Conservation (phyloP, 306 rosid genomes). For the Senna siamea region DNA sequence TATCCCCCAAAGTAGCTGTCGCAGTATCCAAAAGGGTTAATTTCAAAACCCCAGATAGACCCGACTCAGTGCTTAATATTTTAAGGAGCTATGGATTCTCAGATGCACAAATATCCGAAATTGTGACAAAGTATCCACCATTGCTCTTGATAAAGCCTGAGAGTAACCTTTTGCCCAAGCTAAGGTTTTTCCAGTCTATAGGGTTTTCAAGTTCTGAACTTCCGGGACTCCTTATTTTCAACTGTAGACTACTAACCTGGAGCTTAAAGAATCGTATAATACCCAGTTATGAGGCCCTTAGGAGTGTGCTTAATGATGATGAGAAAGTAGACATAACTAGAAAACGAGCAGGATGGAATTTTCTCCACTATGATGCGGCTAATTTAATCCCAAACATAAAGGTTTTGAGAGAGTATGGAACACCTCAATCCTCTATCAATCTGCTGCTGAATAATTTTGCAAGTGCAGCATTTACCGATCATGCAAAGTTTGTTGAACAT, state of each 20-base stretch:
- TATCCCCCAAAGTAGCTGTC: slow-evolving; percentile 38
- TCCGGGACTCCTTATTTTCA: not conserved
- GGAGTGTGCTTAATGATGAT: not conserved
- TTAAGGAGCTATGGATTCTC: slow-evolving; percentile 43
- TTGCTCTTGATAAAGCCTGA: slow-evolving; percentile 37
- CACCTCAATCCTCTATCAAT: not conserved
- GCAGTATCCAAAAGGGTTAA: slow-evolving; percentile 4
- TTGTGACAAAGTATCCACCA: not conserved
- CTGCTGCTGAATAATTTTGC: not conserved
- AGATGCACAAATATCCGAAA: slow-evolving; percentile 26
- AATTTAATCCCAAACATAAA: not conserved
- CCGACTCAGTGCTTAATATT: slow-evolving; percentile 38
- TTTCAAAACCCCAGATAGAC: not conserved
- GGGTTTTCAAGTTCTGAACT: slow-evolving; percentile 42
- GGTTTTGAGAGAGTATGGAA: not conserved
- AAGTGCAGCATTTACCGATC: not conserved
- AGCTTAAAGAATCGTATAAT: slow-evolving; percentile 38
- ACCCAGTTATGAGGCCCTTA: not conserved
- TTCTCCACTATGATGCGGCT: not conserved
- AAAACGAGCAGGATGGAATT: not conserved
- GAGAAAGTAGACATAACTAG: not conserved
- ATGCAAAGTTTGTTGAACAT: slow-evolving; percentile 22
- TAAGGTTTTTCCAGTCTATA: slow-evolving; percentile 38
- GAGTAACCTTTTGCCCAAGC: slow-evolving; percentile 43
- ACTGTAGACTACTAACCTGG: not conserved